These are phyloP conservation scores for Drosera spatulata DNA, from an alignment of 179 eudicot species.

Conservation along the genomic window DNA sequence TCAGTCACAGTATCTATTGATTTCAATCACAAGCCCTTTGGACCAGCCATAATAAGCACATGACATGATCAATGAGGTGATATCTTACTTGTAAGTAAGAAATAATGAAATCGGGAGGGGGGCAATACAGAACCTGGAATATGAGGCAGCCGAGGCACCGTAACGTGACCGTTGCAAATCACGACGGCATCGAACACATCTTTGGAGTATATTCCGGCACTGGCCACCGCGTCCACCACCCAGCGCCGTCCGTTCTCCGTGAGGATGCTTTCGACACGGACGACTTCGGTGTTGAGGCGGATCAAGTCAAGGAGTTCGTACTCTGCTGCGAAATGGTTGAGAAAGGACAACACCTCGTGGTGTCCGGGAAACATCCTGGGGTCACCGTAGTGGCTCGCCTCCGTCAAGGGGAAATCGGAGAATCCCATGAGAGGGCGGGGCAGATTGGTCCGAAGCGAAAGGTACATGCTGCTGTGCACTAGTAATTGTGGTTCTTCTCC, in stretches of 20 bases:
- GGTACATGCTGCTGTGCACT: constrained; percentile 25
- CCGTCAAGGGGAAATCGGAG: constrained; percentile 21
- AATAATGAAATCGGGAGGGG: too few relatives aligned
- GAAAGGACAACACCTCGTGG: constrained; percentile 25
- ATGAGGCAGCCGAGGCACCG: constrained; percentile 21
- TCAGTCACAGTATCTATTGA: too few relatives aligned
- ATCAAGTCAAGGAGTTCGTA: constrained; percentile 27
- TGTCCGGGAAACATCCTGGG: constrained; percentile 27
- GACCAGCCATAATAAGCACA: too few relatives aligned
- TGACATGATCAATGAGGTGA: too few relatives aligned
- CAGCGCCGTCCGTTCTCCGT: constrained; percentile 12
- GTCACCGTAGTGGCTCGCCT: constrained; percentile 8
- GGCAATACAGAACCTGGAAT: constrained; percentile 24
- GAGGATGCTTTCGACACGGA: constrained; percentile 26
- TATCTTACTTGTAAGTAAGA: too few relatives aligned
- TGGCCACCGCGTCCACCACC: constrained; percentile 27
- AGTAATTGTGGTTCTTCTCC: constrained; percentile 17
- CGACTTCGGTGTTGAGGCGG: constrained; percentile 29
- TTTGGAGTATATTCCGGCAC: constrained; percentile 12
- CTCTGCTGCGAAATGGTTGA: constrained; percentile 20
- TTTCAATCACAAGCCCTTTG: too few relatives aligned
- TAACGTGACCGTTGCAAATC: constrained; percentile 36
- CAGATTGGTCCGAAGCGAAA: constrained; percentile 28
- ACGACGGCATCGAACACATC: constrained; percentile 44
- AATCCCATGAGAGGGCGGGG: constrained; percentile 34